phyloP scores from a whole-genome alignment of 2,329 filamentous ascomycete species.

The Pseudofabraea citricarpa region DNA sequence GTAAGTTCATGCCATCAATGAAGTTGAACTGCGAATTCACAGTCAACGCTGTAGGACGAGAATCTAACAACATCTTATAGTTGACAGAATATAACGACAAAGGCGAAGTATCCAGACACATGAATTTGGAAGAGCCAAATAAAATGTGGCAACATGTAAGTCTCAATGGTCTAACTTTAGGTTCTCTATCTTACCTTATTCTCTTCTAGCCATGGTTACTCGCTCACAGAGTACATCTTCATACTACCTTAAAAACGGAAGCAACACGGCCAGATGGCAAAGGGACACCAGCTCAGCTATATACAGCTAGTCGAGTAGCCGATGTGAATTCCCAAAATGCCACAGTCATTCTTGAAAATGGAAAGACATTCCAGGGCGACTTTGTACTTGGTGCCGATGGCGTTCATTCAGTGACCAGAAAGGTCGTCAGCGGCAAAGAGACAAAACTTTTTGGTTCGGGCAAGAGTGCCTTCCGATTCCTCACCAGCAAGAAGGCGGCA shows the following conservation, averaged over 20 bases:
- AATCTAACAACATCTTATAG: not conserved
- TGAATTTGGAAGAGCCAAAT: conserved; percentile 25
- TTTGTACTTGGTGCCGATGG: conserved; percentile 52
- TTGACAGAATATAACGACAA: conserved; percentile 1
- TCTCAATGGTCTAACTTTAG: too few relatives aligned
- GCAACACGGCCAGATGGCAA: conserved; percentile 35
- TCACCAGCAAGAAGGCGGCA: conserved; percentile 16
- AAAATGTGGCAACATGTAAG: conserved; percentile 39
- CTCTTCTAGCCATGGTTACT: conserved; percentile 41
- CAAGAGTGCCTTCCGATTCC: conserved; percentile 18
- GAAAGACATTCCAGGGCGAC: conserved; percentile 39
- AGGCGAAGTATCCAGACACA: conserved; percentile 25
- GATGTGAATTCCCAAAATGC: conserved; percentile 36
- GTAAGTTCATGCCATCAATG: too few relatives aligned
- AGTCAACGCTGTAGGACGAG: too few relatives aligned
- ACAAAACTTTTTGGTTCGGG: conserved; percentile 8
- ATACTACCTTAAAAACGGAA: conserved; percentile 43
- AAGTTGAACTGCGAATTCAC: too few relatives aligned
- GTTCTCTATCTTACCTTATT: too few relatives aligned
- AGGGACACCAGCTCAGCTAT: conserved; percentile 32
- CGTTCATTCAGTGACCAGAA: conserved; percentile 25
- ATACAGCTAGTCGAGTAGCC: conserved; percentile 37
- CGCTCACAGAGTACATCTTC: conserved; percentile 47
- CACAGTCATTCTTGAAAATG: conserved; percentile 40
- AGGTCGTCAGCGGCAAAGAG: not conserved